Conservation (phyloP, 202 grass and related monocot genomes). For the Zizania palustris region DNA sequence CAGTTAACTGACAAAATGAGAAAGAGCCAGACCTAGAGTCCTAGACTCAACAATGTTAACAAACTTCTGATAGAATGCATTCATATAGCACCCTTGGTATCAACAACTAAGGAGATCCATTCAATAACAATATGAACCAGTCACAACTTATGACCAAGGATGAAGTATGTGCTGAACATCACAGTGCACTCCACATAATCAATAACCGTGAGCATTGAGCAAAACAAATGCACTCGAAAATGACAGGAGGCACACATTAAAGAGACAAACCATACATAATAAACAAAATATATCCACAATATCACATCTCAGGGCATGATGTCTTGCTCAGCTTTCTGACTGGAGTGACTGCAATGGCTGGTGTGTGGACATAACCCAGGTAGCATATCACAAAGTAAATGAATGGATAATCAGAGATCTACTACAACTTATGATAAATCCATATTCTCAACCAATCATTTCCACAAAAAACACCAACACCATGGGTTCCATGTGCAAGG, state of each 20-base stretch:
- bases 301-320: not conserved
- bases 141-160: conserved; percentile 22
- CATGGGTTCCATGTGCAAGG: conserved; percentile 10
- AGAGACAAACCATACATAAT: conserved; percentile 19
- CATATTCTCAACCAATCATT: conserved; percentile 27
- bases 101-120: conserved; percentile 16
- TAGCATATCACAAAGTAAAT: conserved; percentile 24
- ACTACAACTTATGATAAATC: conserved; percentile 12
- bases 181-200: conserved; percentile 18
- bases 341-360: conserved; percentile 21
- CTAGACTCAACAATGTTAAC: not conserved
- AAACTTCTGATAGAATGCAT: not conserved
- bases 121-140: conserved; percentile 24
- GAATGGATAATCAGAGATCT: not conserved
- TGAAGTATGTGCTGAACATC: conserved; percentile 22
- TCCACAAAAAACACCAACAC: conserved; percentile 4
- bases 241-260: conserved; percentile 14
- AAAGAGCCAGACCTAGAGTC: not conserved
- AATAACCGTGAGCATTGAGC: conserved; percentile 6
- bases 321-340: conserved; percentile 20
- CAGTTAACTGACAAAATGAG: too few relatives aligned
- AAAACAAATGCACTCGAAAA: conserved; percentile 3
- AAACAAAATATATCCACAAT: conserved; percentile 19
- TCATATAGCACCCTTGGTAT: not conserved
- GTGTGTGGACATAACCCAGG: conserved; percentile 14